Conservation (phyloP, 257 asterid genomes). For the Nicotiana tomentosiformis region DNA sequence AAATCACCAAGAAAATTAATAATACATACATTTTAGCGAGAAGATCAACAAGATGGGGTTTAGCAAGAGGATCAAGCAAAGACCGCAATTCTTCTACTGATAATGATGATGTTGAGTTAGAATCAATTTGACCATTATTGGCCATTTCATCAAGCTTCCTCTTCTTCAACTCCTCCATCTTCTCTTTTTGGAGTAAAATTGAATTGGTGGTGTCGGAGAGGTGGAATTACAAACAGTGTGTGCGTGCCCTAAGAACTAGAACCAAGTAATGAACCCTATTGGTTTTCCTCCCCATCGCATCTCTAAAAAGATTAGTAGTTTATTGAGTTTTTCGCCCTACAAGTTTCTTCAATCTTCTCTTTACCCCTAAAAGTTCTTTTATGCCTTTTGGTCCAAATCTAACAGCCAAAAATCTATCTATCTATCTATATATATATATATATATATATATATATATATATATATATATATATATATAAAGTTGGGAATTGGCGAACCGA, state of each 20-base stretch:
- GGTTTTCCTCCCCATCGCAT: not conserved
- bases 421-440: too few species aligned
- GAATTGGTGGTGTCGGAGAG: too few species aligned
- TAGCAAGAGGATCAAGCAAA: constrained; percentile 73
- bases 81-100: constrained; percentile 55
- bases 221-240: too few species aligned
- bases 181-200: too few species aligned
- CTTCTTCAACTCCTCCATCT: constrained; percentile 73
- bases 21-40: constrained; percentile 59
- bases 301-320: not conserved
- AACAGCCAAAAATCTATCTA: too few species aligned
- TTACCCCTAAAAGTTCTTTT: too few species aligned
- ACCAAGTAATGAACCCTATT: too few species aligned
- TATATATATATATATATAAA: too few species aligned
- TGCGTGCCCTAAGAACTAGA: not conserved
- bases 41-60: constrained; percentile 72
- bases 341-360: not conserved
- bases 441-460: too few species aligned
- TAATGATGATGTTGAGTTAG: not conserved
- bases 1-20: not conserved
- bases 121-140: constrained; percentile 26
- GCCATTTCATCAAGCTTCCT: constrained; percentile 57
- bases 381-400: too few species aligned
- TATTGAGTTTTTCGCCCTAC: not conserved
- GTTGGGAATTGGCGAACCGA: too few species aligned